Conservation (phyloP, 306 rosid genomes). For the Delonix regia region DNA sequence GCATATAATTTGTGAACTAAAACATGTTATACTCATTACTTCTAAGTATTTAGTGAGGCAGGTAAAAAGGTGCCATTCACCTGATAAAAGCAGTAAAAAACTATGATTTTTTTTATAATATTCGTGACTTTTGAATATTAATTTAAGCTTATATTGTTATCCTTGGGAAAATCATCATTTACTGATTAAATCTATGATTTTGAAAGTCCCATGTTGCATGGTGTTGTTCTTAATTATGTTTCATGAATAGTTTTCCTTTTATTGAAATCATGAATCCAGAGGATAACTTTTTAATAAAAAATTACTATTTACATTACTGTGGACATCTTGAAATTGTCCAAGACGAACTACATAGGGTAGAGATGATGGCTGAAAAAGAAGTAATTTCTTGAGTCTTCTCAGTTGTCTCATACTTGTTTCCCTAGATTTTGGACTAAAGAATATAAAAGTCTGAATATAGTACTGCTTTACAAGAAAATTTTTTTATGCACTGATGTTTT, state of each 20-base stretch:
- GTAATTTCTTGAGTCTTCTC: background rate
- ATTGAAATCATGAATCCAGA: constrained; percentile 24
- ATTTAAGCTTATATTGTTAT: background rate
- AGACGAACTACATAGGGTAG: constrained; percentile 12
- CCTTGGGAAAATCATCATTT: background rate
- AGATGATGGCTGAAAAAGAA: constrained; percentile 15
- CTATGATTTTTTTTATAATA: constrained; percentile 12
- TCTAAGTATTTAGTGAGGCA: background rate
- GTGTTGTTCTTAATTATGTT: constrained; percentile 22
- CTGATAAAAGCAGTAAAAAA: background rate
- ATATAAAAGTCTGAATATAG: constrained; percentile 22
- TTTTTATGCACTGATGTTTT: constrained; percentile 24
- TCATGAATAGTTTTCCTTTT: constrained; percentile 14
- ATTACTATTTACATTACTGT: background rate
- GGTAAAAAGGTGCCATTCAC: constrained; percentile 18
- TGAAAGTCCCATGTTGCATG: background rate
- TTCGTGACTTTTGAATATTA: background rate
- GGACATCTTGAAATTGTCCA: constrained; percentile 2
- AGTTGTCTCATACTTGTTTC: background rate
- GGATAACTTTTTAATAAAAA: background rate
- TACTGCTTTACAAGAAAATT: constrained; percentile 5
- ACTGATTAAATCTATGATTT: background rate
- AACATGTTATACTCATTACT: constrained; percentile 4
- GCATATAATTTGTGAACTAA: background rate
- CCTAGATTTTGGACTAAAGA: constrained; percentile 7